Percentiles rank a stretch among this genome's conserved stretches.
Conservation (phyloP, 2,329 filamentous ascomycete genomes). For the Calonectria honghensis region DNA sequence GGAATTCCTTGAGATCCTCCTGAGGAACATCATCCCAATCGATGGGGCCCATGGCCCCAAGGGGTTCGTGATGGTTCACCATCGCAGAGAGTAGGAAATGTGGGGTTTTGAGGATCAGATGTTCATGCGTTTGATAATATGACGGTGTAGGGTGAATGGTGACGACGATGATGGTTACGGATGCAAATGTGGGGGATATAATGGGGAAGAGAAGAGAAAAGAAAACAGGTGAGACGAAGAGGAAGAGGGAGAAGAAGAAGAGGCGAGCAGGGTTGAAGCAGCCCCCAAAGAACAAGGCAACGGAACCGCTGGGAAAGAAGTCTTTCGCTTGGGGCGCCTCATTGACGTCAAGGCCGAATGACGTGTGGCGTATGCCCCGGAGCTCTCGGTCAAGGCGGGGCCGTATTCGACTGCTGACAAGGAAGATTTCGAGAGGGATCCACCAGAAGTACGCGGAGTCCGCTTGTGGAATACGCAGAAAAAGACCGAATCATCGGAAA, state of each 20-base stretch:
- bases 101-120: conserved; percentile 9
- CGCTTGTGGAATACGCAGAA: background rate
- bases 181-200: background rate
- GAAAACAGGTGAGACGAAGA: background rate
- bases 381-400: conserved; percentile 20
- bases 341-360: conserved; percentile 41
- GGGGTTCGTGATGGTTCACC: conserved; percentile 75
- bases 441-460: conserved; percentile 24
- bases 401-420: conserved; percentile 22
- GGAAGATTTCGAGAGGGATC: conserved; percentile 11
- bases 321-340: conserved; percentile 32
- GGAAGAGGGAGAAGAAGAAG: conserved; percentile 6
- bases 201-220: conserved; percentile 5
- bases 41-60: conserved; percentile 74
- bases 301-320: conserved; percentile 34
- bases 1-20: conserved; percentile 71
- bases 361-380: conserved; percentile 28
- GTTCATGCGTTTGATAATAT: conserved; percentile 19
- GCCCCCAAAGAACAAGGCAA: conserved; percentile 23
- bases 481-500: background rate
- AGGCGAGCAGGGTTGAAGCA: conserved; percentile 3
- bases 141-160: background rate
- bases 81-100: conserved; percentile 60
- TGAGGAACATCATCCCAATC: conserved; percentile 69
- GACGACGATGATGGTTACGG: background rate